Percentiles rank a stretch among this genome's conserved stretches.
Evolutionary conservation across 257 asterid species (phyloP).

Genomic region (Gardenia jasminoides): DNA sequence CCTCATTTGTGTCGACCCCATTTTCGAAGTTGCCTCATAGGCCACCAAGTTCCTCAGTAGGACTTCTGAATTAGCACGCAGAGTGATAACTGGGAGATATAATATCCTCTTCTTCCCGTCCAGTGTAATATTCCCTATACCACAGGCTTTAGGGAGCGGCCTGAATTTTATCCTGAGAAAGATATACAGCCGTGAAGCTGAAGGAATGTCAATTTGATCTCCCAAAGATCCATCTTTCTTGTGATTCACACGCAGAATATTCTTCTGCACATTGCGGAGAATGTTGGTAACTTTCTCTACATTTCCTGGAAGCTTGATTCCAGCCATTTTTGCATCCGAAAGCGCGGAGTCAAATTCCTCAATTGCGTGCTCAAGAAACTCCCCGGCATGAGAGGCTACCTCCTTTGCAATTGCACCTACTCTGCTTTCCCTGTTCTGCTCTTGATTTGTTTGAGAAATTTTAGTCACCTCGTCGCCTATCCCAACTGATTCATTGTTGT

Average conservation of each 20-base stretch:
- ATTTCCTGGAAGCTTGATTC: background rate
- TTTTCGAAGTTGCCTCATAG: background rate
- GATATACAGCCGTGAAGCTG: background rate
- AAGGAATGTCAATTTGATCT: background rate
- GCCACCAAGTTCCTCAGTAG: conserved; percentile 17
- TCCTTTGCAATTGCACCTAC: background rate
- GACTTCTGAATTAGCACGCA: conserved; percentile 15
- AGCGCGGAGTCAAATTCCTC: background rate
- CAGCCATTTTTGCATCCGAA: background rate
- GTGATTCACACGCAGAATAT: background rate
- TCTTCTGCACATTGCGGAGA: background rate
- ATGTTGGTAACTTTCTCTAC: background rate
- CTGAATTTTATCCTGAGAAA: background rate
- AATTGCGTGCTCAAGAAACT: background rate
- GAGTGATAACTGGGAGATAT: conserved; percentile 1
- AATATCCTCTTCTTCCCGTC: background rate
- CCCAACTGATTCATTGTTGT: background rate
- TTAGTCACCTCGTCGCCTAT: too few relatives aligned
- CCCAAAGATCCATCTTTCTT: background rate
- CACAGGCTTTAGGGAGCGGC: background rate
- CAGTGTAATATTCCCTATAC: background rate
- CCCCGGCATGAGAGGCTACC: background rate
- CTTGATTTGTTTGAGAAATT: too few relatives aligned
- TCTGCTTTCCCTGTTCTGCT: background rate
- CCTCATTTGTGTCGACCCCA: conserved; percentile 3